Conservation (phyloP, 768 basidiomycete species). For the Lactarius hatsudake region DNA sequence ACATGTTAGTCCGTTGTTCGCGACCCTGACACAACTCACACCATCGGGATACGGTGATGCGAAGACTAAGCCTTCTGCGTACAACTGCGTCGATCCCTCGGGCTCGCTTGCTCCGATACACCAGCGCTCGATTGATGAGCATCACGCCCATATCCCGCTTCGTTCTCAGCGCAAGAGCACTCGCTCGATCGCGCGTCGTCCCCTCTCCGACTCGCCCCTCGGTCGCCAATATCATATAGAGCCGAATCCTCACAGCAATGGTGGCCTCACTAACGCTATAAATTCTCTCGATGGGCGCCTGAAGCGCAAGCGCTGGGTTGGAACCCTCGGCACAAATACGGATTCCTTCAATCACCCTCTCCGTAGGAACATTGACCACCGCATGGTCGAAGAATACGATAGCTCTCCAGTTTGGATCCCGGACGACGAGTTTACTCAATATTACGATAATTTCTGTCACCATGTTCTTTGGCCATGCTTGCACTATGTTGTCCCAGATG, state of each 20-base stretch:
- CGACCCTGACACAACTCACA: constrained; percentile 31
- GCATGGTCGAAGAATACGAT: constrained; percentile 41
- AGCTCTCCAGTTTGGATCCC: constrained; percentile 75
- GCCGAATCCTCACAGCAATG: constrained; percentile 75
- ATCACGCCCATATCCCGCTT: constrained; percentile 35
- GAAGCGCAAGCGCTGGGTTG: constrained; percentile 58
- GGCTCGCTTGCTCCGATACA: constrained; percentile 25
- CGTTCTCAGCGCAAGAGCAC: constrained; percentile 49
- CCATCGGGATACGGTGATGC: constrained; percentile 21
- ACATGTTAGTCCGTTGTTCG: constrained; percentile 55
- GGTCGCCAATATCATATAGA: constrained; percentile 45
- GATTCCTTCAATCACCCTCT: constrained; percentile 59
- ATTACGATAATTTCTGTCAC: constrained; percentile 87
- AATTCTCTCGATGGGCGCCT: constrained; percentile 55
- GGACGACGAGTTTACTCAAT: constrained; percentile 71
- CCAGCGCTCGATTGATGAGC: constrained; percentile 31
- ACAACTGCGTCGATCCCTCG: constrained; percentile 28
- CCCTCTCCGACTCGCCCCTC: constrained; percentile 34
- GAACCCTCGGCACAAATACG: constrained; percentile 70
- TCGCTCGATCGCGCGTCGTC: constrained; percentile 53
- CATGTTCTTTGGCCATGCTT: constrained; percentile 88
- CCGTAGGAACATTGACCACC: constrained; percentile 52
- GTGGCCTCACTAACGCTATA: constrained; percentile 80
- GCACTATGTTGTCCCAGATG: constrained; percentile 84
- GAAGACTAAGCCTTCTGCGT: constrained; percentile 19